Conservation (phyloP, 768 basidiomycete species). For the Termitomyces sp. region DNA sequence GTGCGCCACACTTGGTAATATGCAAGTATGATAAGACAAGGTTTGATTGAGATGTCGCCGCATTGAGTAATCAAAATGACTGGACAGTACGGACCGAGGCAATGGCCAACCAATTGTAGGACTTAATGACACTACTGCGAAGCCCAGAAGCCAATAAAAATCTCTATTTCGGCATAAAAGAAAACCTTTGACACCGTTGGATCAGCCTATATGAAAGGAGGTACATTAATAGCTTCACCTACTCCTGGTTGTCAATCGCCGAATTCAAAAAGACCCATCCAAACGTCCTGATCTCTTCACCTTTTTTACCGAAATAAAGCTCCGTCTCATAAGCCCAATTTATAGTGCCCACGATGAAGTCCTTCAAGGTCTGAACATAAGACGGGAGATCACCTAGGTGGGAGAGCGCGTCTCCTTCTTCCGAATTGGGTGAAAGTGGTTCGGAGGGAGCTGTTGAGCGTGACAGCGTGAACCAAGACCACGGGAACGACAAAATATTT, state of each 20-base stretch:
- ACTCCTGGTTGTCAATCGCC: constrained; percentile 1
- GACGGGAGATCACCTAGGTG: constrained; percentile 13
- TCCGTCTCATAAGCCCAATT: constrained; percentile 65
- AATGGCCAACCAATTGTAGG: too few relatives aligned
- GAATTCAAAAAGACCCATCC: constrained; percentile 54
- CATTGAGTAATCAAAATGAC: background rate
- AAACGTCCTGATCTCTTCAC: constrained; percentile 50
- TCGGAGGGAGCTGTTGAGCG: constrained; percentile 3
- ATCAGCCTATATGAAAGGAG: background rate
- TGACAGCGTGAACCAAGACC: constrained; percentile 13
- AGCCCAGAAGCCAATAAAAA: background rate
- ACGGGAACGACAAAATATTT: constrained; percentile 11
- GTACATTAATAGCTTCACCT: background rate
- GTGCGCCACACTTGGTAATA: background rate
- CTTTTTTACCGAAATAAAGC: constrained; percentile 51
- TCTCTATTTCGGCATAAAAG: background rate
- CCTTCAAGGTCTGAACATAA: constrained; percentile 47
- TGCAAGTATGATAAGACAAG: background rate
- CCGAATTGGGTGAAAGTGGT: background rate
- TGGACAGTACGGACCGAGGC: background rate
- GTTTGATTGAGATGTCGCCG: background rate
- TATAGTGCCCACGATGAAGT: constrained; percentile 52
- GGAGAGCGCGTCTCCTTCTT: constrained; percentile 10
- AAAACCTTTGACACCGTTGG: background rate
- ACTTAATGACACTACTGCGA: too few relatives aligned